Base-by-base conservation (phyloP, 2,329 filamentous ascomycete genomes). In the Sphaerulina populicola region DNA sequence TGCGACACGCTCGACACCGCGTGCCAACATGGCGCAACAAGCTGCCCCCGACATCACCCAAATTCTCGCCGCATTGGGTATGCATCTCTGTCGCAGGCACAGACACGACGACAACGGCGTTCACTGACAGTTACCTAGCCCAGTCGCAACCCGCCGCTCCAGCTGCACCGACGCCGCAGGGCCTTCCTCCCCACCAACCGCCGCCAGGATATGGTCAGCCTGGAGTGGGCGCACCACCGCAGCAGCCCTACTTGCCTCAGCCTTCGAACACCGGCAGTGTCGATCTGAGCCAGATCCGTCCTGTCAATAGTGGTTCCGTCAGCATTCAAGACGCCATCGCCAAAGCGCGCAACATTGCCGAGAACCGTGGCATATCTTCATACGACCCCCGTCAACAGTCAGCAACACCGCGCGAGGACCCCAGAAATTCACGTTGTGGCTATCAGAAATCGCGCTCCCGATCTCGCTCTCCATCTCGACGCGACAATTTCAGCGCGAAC, bases 291-390 rank as follows among this genome's bases (percentile, higher is more conserved):
- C 77, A 80, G 49, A 87, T 93, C 65, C 85, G 86, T 62, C 88
- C 88, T 4, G 78, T 85, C 49, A 88, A 79, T 66, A 86, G 86
- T 29, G 88, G 88, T 52, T 88, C 85, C 15, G 83, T 94, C 61
- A 91, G 83, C 68, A 83, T 94, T 57, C 80, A 85, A 52, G 88
- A 94, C 67, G 86, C 88, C 44, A 83, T 94, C 61, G 86, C 88
- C 36, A 88, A 89, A 67, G 88, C 88, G 42, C 86, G 86, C 66
- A 85, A 83, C 38, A 87, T 86, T 68, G 87, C 88, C 37, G 82
- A 85, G 29, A 84, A 91, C 66, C 86, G 88, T 65, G 87, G 86
- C 54, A 74, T 88, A 44, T 60, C 68, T 18, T 75, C 74, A 54
- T 74, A 74, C 56, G 71, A 71, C 39, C 68, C 69, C 51, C 66